Evolutionary conservation across 352 stramenopile species (phyloP).

Genomic region (Achlya hypogyna): DNA sequence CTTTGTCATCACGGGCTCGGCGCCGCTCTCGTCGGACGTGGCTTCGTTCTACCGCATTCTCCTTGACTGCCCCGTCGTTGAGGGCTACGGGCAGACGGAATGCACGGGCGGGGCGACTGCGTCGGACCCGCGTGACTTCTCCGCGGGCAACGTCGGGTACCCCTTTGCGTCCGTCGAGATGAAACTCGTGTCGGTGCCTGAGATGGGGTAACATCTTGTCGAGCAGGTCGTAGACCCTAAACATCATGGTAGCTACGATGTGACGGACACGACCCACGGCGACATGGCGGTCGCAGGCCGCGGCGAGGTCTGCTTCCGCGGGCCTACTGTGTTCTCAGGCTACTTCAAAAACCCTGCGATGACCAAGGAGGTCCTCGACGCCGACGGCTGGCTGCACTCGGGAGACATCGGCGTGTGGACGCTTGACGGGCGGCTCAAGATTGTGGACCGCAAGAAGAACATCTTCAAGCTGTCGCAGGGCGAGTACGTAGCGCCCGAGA

Average conservation of each 20-base stretch:
- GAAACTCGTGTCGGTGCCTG: slow-evolving; percentile 89
- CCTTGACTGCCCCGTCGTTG: slow-evolving; percentile 82
- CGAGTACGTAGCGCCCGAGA: slow-evolving; percentile 95
- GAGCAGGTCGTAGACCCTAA: no score
- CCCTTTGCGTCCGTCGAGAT: slow-evolving; percentile 81
- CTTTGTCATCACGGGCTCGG: slow-evolving; percentile 90
- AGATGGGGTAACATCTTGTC: slow-evolving; percentile 88
- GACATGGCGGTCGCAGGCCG: slow-evolving; percentile 2
- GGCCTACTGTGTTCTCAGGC: slow-evolving; percentile 74
- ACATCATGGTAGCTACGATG: slow-evolving; percentile 10
- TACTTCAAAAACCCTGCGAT: slow-evolving; percentile 91
- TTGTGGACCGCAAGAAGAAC: slow-evolving; percentile 90
- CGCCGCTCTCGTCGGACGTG: slow-evolving; percentile 85
- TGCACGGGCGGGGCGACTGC: slow-evolving; percentile 35
- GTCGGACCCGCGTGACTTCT: slow-evolving; percentile 27
- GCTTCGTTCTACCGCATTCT: slow-evolving; percentile 93
- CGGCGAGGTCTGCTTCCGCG: slow-evolving; percentile 39
- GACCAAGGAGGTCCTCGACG: slow-evolving; percentile 87
- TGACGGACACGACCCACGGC: slow-evolving; percentile 28
- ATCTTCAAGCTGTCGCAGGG: slow-evolving; percentile 91
- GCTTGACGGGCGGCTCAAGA: slow-evolving; percentile 79
- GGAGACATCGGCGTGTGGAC: slow-evolving; percentile 95
- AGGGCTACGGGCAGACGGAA: slow-evolving; percentile 95
- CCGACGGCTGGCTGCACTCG: slow-evolving; percentile 94
- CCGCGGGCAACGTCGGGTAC: slow-evolving; percentile 86